A percentile compares a stretch with the other conserved stretches of the same genome.
Conservation (phyloP, 257 asterid species). For the Misopates orontium region DNA sequence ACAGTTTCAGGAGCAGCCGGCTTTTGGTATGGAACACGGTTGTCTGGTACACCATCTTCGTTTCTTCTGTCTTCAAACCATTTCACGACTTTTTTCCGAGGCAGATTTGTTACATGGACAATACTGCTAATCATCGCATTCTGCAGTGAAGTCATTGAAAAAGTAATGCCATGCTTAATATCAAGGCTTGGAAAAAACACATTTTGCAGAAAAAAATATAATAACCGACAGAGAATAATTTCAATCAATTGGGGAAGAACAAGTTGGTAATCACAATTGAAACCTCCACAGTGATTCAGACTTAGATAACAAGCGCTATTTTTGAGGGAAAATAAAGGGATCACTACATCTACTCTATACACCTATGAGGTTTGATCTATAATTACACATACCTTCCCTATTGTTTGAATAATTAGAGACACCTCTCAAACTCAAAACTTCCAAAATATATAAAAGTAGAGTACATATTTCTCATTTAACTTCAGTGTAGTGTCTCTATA, state of each 20-base stretch:
- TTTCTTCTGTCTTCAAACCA: conserved; percentile 92
- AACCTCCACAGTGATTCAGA: no score
- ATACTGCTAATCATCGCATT: conserved; percentile 86
- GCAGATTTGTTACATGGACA: conserved; percentile 83
- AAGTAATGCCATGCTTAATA: background rate
- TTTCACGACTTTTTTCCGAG: conserved; percentile 76
- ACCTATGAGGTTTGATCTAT: no score
- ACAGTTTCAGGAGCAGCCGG: conserved; percentile 35
- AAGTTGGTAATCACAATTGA: no score
- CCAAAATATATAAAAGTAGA: no score
- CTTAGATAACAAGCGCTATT: background rate
- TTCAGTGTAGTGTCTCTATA: no score
- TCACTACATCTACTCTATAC: no score
- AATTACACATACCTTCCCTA: no score
- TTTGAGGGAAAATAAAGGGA: background rate
- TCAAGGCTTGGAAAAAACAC: background rate
- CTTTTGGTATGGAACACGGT: conserved; percentile 46
- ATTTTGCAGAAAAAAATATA: background rate
- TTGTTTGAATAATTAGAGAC: no score
- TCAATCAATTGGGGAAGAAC: background rate
- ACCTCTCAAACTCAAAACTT: no score
- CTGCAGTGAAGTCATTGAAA: conserved; percentile 39
- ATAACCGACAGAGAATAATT: no score
- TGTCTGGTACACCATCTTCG: conserved; percentile 77
- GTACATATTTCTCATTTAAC: no score